Evolutionary conservation across 495 filamentous ascomycete species (phyloP), one percentile per base, ranked within the genome.

Genomic region (Tuber magnatum): DNA sequence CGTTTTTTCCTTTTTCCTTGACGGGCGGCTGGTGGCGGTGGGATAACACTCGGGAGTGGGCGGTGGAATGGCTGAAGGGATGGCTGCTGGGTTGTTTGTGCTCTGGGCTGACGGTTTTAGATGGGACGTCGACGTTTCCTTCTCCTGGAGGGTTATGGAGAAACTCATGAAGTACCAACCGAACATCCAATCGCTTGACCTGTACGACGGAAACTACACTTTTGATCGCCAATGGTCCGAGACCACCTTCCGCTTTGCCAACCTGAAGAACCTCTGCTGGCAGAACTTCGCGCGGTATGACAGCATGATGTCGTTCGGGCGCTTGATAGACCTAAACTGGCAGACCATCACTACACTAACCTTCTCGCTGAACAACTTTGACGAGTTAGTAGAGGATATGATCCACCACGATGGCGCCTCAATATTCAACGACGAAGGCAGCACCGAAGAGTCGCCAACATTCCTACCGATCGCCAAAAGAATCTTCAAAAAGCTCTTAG

Each of bases 71-170:
- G 28, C 40, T 75, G 46, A 75, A 20, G n/a, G 32, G 18, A n/a
- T 65, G 20, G 10, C 35, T 24, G 18, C 6, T 22, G 73, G 73
- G 71, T 38, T 75, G 46, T n/a, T 51, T 51, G 46, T 51, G 46
- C 46, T 61, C n/a, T 28, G 51, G 51, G 51, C 28, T 61, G 10
- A 61, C 51, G 9, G 3, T 32, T 61, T 32, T 61, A 61, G 51
- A 61, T 61, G 74, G 71, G 71, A 75, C 68, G 46, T 75, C 46
- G 43, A 75, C 44, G 41, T 72, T 18, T 75, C 65, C 68, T 75
- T 75, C 74, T 75, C 74, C 32, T 75, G 74, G 74, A 75, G 32
- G 2, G 70, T 75, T 74, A 74, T 56, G 20, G 74, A 75, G 14
- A 75, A 75, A 68, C 46, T 75, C 40, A 71, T 73, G 42, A 72